Evolutionary conservation across 306 rosid genomes (phyloP).

Genomic region (Sicyos baderoa): DNA sequence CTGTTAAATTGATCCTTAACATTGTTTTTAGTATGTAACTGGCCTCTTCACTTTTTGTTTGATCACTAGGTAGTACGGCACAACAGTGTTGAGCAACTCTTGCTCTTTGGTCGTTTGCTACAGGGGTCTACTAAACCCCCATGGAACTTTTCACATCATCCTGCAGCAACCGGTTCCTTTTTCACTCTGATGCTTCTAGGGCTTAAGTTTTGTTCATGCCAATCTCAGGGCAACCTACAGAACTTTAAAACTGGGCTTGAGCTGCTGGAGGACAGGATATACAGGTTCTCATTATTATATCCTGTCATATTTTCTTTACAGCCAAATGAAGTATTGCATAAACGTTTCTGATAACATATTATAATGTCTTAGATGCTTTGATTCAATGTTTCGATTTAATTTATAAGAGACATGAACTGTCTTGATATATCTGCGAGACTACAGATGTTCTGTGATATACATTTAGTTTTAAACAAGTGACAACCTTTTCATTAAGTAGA

Average conservation of each 20-base stretch:
- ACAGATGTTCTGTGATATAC: not conserved
- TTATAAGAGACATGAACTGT: not conserved
- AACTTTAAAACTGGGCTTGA: slow-evolving; percentile 81
- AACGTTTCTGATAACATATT: not conserved
- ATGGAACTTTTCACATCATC: slow-evolving; percentile 84
- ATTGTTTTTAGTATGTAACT: not conserved
- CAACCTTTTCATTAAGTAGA: no score
- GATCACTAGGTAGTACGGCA: slow-evolving; percentile 75
- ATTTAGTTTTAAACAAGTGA: not conserved
- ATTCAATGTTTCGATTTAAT: not conserved
- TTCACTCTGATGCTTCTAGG: slow-evolving; percentile 96
- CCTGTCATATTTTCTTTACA: slow-evolving; percentile 17
- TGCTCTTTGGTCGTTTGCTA: slow-evolving; percentile 88
- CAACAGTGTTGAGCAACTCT: slow-evolving; percentile 91
- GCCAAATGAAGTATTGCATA: not conserved
- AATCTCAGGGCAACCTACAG: slow-evolving; percentile 75
- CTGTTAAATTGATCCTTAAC: slow-evolving; percentile 1
- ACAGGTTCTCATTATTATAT: slow-evolving; percentile 40
- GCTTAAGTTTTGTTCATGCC: slow-evolving; percentile 91
- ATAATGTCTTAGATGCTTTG: not conserved
- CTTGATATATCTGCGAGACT: not conserved
- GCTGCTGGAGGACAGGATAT: slow-evolving; percentile 84
- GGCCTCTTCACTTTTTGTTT: slow-evolving; percentile 22
- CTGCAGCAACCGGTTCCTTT: slow-evolving; percentile 94
- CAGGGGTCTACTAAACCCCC: slow-evolving; percentile 89